Conservation (phyloP, 2,329 filamentous ascomycete species). For the Diaporthe nobilis region DNA sequence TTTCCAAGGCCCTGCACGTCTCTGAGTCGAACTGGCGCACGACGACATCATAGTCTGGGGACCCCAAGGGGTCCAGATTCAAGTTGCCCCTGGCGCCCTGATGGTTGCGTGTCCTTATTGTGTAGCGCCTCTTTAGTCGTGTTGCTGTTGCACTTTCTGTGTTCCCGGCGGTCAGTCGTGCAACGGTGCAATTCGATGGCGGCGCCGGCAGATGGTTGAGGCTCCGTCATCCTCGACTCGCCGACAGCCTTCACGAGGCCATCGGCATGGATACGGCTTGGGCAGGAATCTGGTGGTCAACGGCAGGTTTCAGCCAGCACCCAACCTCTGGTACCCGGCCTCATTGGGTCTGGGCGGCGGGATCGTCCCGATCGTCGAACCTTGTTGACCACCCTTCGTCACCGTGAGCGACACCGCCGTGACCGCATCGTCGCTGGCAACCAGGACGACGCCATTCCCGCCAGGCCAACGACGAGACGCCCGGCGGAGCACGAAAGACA, state of each 20-base stretch:
- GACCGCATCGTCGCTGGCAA: background rate
- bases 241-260: background rate
- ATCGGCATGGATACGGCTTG: background rate
- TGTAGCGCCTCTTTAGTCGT: background rate
- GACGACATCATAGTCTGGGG: conserved; percentile 17
- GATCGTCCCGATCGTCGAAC: conserved; percentile 6
- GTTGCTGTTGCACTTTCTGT: background rate
- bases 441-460: background rate
- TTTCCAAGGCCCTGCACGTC: conserved; percentile 18
- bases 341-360: background rate
- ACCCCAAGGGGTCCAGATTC: background rate
- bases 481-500: background rate
- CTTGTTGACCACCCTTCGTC: background rate
- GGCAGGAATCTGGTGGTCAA: background rate
- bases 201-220: conserved; percentile 25
- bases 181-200: background rate
- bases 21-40: conserved; percentile 15
- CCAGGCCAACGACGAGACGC: background rate
- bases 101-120: background rate
- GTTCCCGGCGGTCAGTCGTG: conserved; percentile 15
- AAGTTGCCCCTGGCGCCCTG: background rate
- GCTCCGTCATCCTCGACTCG: conserved; percentile 7
- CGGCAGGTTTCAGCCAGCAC: background rate
- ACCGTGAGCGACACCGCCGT: background rate
- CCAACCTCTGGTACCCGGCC: background rate